Percentiles rank a stretch among this genome's conserved stretches.
These are phyloP conservation scores for Yamadazyma sp. DNA, from an alignment of 1,139 yeast species.

Conservation along the genomic window DNA sequence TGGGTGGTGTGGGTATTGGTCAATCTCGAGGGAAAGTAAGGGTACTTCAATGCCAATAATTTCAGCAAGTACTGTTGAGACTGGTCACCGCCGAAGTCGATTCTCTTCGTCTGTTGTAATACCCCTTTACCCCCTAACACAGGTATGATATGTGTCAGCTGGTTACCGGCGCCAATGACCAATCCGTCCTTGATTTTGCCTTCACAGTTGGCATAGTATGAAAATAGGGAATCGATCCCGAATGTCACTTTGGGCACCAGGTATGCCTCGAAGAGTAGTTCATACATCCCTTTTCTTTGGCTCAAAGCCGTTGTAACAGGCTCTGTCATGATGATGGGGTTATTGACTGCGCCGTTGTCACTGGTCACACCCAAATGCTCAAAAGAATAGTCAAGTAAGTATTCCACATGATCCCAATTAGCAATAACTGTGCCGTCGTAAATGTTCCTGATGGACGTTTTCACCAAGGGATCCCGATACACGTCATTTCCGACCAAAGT, in stretches of 20 bases:
- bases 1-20: slow-evolving; percentile 62
- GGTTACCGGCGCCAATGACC: slow-evolving; percentile 80
- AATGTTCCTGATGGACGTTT: slow-evolving; percentile 72
- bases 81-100: slow-evolving; percentile 90
- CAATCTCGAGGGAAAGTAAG: slow-evolving; percentile 81
- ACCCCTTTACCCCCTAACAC: slow-evolving; percentile 68
- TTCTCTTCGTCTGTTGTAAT: slow-evolving; percentile 69
- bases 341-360: slow-evolving; percentile 53
- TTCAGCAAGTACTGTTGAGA: slow-evolving; percentile 63
- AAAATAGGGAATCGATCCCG: slow-evolving; percentile 81
- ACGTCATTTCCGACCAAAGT: slow-evolving; percentile 85
- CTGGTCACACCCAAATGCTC: slow-evolving; percentile 72
- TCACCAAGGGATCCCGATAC: slow-evolving; percentile 65
- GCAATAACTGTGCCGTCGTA: slow-evolving; percentile 85
- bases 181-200: slow-evolving; percentile 49
- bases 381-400: slow-evolving; percentile 79
- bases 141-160: slow-evolving; percentile 81
- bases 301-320: slow-evolving; percentile 66
- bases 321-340: slow-evolving; percentile 84
- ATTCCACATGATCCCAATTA: slow-evolving; percentile 91
- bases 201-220: slow-evolving; percentile 56
- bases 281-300: slow-evolving; percentile 76
- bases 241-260: slow-evolving; percentile 69
- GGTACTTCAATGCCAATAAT: slow-evolving; percentile 78
- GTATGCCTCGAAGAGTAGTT: slow-evolving; percentile 80